Conservation (phyloP, 192 early-diverging fungal species). For the Globomyces pollinis-pini region DNA sequence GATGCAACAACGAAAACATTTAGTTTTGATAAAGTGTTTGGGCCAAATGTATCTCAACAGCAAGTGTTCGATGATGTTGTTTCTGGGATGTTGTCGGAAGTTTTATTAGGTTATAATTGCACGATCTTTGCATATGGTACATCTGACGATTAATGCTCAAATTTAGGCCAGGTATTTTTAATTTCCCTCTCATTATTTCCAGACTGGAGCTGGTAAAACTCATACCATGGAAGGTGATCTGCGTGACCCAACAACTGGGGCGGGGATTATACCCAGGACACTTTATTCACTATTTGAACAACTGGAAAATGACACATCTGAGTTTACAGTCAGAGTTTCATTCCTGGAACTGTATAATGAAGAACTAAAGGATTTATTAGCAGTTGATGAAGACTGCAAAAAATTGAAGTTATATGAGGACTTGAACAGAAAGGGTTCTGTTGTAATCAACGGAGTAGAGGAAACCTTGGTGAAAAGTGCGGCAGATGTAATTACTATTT, state of each 20-base stretch:
- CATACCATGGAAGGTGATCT: slow-evolving; percentile 93
- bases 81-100: slow-evolving; percentile 75
- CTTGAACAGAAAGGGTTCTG: slow-evolving; percentile 54
- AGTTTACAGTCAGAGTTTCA: slow-evolving; percentile 80
- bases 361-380: slow-evolving; percentile 84
- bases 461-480: slow-evolving; percentile 69
- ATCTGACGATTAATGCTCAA: too few relatives aligned
- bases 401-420: slow-evolving; percentile 70
- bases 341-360: slow-evolving; percentile 95
- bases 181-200: too few relatives aligned
- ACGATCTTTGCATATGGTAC: slow-evolving; percentile 58
- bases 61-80: slow-evolving; percentile 75
- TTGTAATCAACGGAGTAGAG: slow-evolving; percentile 75
- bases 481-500: slow-evolving; percentile 59
- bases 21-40: slow-evolving; percentile 89
- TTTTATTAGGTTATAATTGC: slow-evolving; percentile 79
- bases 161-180: not conserved
- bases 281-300: slow-evolving; percentile 70
- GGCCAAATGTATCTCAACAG: slow-evolving; percentile 74
- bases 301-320: slow-evolving; percentile 53
- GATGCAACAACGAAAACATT: slow-evolving; percentile 63
- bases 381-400: slow-evolving; percentile 28
- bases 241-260: slow-evolving; percentile 39
- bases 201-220: slow-evolving; percentile 95
- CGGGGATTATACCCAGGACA: slow-evolving; percentile 88